A percentile compares a stretch with the other conserved stretches of the same genome.
phyloP scores from a whole-genome alignment of 163 green algal genomes.

The Volvox carteri region DNA sequence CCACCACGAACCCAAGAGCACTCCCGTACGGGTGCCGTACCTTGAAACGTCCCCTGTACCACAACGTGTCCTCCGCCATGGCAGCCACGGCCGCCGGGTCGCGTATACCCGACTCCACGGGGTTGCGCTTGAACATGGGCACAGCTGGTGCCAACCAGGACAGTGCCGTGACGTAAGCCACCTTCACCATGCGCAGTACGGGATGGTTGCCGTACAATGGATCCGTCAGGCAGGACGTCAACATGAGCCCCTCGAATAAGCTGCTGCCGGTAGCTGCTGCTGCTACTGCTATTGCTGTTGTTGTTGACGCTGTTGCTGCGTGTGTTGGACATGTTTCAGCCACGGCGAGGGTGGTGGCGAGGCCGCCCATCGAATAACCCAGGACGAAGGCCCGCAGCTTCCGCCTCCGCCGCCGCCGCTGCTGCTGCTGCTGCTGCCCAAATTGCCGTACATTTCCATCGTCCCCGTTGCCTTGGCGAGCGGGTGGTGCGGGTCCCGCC shows the following conservation, averaged over 20 bases:
- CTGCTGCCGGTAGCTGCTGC: not conserved
- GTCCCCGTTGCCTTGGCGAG: not conserved
- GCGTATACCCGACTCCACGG: conserved; percentile 32
- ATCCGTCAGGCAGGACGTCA: conserved; percentile 47
- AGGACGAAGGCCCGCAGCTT: conserved; percentile 14
- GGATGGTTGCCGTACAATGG: conserved; percentile 21
- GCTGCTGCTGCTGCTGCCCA: not conserved
- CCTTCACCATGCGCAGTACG: conserved; percentile 3
- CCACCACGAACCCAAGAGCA: too few relatives aligned
- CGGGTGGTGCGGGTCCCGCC: not conserved
- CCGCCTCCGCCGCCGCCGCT: not conserved
- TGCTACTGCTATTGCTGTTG: not conserved
- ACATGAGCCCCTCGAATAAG: conserved; percentile 30
- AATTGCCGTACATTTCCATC: not conserved
- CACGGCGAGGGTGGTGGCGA: conserved; percentile 6
- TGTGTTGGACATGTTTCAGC: conserved; percentile 1
- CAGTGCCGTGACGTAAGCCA: conserved; percentile 20
- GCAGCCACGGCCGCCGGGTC: conserved; percentile 8
- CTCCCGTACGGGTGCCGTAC: too few relatives aligned
- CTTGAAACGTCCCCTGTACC: conserved; percentile 41
- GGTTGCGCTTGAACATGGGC: conserved; percentile 37
- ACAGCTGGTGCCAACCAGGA: conserved; percentile 6
- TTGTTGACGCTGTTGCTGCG: not conserved
- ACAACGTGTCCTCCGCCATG: conserved; percentile 33
- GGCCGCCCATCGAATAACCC: conserved; percentile 47